These are phyloP conservation scores for Cladosporium sphaerospermum DNA, from an alignment of 2,329 filamentous ascomycete genomes.

Conservation along the genomic window DNA sequence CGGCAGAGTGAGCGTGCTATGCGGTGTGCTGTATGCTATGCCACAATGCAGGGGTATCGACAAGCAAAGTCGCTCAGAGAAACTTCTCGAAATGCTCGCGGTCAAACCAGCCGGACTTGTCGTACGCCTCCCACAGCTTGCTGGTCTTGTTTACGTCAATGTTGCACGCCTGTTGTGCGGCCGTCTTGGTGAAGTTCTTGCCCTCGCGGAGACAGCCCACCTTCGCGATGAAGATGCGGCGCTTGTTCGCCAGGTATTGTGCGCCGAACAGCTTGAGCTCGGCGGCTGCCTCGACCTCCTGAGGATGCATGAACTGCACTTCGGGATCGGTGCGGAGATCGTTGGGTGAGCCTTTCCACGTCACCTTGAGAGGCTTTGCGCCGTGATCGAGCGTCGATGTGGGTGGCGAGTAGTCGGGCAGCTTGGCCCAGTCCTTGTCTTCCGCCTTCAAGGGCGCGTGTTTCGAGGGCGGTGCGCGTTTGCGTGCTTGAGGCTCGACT, in stretches of 20 bases:
- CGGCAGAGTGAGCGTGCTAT: background rate
- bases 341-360: slow-evolving; percentile 12
- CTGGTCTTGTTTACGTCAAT: slow-evolving; percentile 98
- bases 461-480: slow-evolving; percentile 11
- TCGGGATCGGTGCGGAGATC: slow-evolving; percentile 70
- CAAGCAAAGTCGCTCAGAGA: slow-evolving; percentile 8
- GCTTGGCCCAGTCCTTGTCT: slow-evolving; percentile 20
- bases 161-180: slow-evolving; percentile 93
- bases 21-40: background rate
- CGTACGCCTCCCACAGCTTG: slow-evolving; percentile 83
- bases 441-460: slow-evolving; percentile 16
- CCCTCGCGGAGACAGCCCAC: slow-evolving; percentile 59
- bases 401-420: slow-evolving; percentile 24
- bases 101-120: slow-evolving; percentile 43
- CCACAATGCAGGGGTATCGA: background rate
- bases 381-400: slow-evolving; percentile 18
- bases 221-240: slow-evolving; percentile 77
- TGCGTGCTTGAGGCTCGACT: slow-evolving; percentile 11
- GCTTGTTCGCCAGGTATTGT: slow-evolving; percentile 87
- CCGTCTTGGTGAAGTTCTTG: slow-evolving; percentile 91
- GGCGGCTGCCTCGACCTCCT: slow-evolving; percentile 70
- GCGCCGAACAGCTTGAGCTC: slow-evolving; percentile 77
- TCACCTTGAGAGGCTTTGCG: slow-evolving; percentile 13
- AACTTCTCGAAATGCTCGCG: slow-evolving; percentile 20
- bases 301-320: slow-evolving; percentile 63